These are phyloP conservation scores for Monosporascus ibericus DNA, from an alignment of 2,329 filamentous ascomycete genomes.

Conservation along the genomic window DNA sequence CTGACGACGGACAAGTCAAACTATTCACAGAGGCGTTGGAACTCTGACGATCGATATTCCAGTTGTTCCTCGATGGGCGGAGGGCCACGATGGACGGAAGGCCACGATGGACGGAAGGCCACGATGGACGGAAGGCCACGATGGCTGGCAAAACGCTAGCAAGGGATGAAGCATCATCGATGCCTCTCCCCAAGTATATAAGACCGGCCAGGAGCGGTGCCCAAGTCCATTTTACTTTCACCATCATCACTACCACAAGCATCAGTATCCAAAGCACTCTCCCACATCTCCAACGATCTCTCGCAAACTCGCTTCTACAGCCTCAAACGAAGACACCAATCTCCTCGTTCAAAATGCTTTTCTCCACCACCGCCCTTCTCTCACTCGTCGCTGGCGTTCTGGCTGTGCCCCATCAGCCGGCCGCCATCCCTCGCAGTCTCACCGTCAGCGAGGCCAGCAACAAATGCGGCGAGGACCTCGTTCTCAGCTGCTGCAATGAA, in stretches of 20 bases:
- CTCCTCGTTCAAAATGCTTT: slow-evolving; percentile 34
- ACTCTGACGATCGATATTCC: not conserved
- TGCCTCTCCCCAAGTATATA: slow-evolving; percentile 10
- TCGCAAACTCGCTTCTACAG: slow-evolving; percentile 6
- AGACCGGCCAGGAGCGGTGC: not conserved
- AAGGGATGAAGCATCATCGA: not conserved
- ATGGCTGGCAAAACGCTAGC: not conserved
- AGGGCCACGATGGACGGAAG: not conserved
- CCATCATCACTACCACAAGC: slow-evolving; percentile 12
- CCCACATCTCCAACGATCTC: slow-evolving; percentile 14
- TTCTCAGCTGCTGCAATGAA: slow-evolving; percentile 25
- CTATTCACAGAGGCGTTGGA: not conserved
- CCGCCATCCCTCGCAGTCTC: too few relatives aligned
- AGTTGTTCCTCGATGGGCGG: slow-evolving; percentile 6
- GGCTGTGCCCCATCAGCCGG: slow-evolving; percentile 15
- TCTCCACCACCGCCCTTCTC: slow-evolving; percentile 28
- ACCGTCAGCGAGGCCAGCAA: too few relatives aligned
- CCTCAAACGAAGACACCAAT: slow-evolving; percentile 10
- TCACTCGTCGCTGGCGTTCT: slow-evolving; percentile 28
- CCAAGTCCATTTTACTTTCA: slow-evolving; percentile 4
- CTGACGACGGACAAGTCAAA: not conserved
- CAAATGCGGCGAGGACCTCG: too few relatives aligned
- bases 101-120: not conserved
- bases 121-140: not conserved
- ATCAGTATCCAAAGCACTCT: slow-evolving; percentile 11